Base-by-base conservation (phyloP, 306 rosid species). In the Cucurbita pepo region DNA sequence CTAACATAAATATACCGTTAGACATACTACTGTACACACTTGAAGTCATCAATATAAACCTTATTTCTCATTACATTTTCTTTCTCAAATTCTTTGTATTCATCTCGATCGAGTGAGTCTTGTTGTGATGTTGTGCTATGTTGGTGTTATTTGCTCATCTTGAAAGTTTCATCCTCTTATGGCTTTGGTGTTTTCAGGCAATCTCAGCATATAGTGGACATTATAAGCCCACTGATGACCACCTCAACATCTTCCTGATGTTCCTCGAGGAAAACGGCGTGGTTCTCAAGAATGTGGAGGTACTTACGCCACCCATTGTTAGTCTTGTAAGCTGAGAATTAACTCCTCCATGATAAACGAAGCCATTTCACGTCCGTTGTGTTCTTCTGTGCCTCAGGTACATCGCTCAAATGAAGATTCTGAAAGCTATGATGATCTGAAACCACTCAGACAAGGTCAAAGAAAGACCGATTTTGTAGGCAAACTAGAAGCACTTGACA, bases 191-290 rank as follows among this genome's bases (percentile, higher is more conserved):
- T 75, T 84, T 80, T 44, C 91, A 95, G 99, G 86, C 91, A 53
- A 84, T 95, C 79, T 91, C 97, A 76, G 86, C 96, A 10, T 95
- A 89, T 80, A 95, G 99, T 75, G 99, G 99, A 65, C 99, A 95
- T 78, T 95, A 95, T 75, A 86, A 92, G 41, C 99, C 99, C 41
- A 82, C 95, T 9, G 91, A 89, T 51, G 97, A 95, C 21, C 73
- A 85, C 10, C 88, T 95, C 34, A 82, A 86, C 61, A 55, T 84
- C 74, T 85, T 91, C 82, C 64, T 86, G 75, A 84, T 89, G 21
- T 77, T 82, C 84, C 95, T 95, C 63, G 75, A 81, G 78, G 86
- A 88, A 79, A 84, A 85, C 14, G 93, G 95, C 40, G 96, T 95
- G 78, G 69, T 82, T 2, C 89, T 88, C 77, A 79, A 81, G 64